Evolutionary conservation across 2,329 filamentous ascomycete genomes (phyloP).

Genomic region (Ophiosphaerella korrae): DNA sequence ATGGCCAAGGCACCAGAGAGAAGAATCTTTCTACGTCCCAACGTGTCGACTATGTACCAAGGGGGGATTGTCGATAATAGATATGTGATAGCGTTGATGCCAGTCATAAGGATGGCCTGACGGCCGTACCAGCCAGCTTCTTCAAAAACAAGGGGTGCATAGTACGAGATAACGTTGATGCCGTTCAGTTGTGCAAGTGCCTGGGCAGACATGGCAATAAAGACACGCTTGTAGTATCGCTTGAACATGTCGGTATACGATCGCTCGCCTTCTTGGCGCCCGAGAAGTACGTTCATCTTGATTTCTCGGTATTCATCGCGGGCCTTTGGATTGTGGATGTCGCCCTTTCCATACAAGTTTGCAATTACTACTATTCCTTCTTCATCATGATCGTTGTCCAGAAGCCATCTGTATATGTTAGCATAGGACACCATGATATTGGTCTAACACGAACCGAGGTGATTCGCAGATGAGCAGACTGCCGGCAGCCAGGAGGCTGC

Average conservation of each 20-base stretch:
- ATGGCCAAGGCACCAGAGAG: conserved; percentile 89
- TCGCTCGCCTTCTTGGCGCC: conserved; percentile 93
- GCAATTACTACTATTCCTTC: conserved; percentile 98
- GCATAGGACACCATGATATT: conserved; percentile 5
- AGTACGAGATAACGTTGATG: conserved; percentile 99
- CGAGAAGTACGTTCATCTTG: conserved; percentile 94
- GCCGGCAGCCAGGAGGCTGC: conserved; percentile 78
- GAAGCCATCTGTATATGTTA: conserved; percentile 72
- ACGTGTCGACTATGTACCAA: conserved; percentile 94
- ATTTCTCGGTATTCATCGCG: conserved; percentile 97
- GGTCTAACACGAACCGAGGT: conserved; percentile 68
- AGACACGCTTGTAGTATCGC: conserved; percentile 86
- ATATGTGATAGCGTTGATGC: conserved; percentile 92
- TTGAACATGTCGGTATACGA: conserved; percentile 94
- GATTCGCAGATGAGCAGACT: conserved; percentile 96
- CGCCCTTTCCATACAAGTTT: conserved; percentile 92
- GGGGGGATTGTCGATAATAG: conserved; percentile 90
- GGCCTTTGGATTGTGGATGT: conserved; percentile 91
- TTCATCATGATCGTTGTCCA: conserved; percentile 97
- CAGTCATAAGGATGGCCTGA: conserved; percentile 93
- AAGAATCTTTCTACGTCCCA: conserved; percentile 87
- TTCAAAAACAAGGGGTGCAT: conserved; percentile 94
- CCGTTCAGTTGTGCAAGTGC: conserved; percentile 95
- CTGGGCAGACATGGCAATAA: conserved; percentile 99
- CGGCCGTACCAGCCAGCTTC: conserved; percentile 94